Evolutionary conservation across 306 rosid species (phyloP), one percentile per base, ranked within the genome.

Genomic region (Cucumis cinereus): DNA sequence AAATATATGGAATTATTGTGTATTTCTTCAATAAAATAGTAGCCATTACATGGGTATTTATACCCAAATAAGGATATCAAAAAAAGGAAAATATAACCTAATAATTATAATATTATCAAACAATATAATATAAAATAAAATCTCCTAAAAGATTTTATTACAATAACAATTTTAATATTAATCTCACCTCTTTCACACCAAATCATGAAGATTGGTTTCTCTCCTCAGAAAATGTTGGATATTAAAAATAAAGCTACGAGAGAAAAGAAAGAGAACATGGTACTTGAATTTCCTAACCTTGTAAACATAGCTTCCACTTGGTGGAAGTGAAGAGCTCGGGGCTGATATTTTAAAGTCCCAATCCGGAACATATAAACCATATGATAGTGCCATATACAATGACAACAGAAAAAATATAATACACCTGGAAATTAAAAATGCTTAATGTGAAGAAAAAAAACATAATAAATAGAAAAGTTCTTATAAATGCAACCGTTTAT

Each of bases 321-420:
- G 43, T 78, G 86, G 76, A 62, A 57, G 76, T 76, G 82, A 55
- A 62, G 88, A 85, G 74, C 90, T 77, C n/a, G 83, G 59, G 66
- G 78, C 64, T 10, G 85, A 77, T 60, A 56, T 83, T 66, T 77
- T 68, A 47, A 93, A 91, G 73, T 93, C 88, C 98, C 98, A 93
- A 87, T 93, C 93, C 58, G 98, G 96, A 72, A 93, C 98, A 75
- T 88, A 90, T 33, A 93, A 72, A 76, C 96, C 96, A 84, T 91
- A 87, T 33, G 83, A 78, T 63, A 93, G 79, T 71, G 81, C 93
- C 11, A 87, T 73, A 83, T 93, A 88, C 76, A 90, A 61, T 17
- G 92, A 88, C 82, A 87, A 83, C 82, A 93, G 80, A 40, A 81
- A 79, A 79, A 84, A 63, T 13, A 83, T 82, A 68, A 80, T 38